Conservation (phyloP, 2,329 filamentous ascomycete species). For the Aureobasidium mangrovei region DNA sequence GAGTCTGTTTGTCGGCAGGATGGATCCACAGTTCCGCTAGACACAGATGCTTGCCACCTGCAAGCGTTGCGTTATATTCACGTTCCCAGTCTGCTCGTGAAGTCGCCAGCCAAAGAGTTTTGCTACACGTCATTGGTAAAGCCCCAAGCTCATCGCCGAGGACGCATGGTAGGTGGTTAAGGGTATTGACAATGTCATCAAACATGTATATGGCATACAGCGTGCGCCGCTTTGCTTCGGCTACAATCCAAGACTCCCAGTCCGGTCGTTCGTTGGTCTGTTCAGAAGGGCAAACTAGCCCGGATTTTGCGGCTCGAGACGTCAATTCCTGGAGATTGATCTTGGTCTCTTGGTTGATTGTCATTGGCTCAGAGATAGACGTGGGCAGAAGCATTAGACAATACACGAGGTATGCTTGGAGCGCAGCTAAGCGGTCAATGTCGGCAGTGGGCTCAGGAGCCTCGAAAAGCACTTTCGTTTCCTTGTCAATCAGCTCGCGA, state of each 20-base stretch:
- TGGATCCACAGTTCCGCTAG: conserved; percentile 12
- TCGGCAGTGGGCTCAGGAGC: too few relatives aligned
- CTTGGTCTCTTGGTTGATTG: not conserved
- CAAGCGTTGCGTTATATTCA: not conserved
- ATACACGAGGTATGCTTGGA: not conserved
- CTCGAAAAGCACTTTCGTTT: not conserved
- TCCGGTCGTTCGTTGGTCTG: conserved; percentile 30
- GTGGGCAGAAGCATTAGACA: not conserved
- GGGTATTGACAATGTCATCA: conserved; percentile 40
- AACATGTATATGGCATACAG: conserved; percentile 47
- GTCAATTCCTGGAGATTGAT: not conserved
- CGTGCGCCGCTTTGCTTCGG: conserved; percentile 45
- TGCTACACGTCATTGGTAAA: conserved; percentile 28
- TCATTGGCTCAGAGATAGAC: not conserved
- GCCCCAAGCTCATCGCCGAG: conserved; percentile 42
- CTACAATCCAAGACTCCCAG: conserved; percentile 48
- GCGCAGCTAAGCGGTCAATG: not conserved
- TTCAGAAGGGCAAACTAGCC: conserved; percentile 40
- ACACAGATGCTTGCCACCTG: not conserved
- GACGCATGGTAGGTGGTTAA: conserved; percentile 39
- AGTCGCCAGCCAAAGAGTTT: not conserved
- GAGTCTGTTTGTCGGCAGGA: conserved; percentile 19
- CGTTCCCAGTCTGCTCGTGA: not conserved
- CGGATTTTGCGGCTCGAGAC: conserved; percentile 17
- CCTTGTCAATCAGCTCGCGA: not conserved